phyloP scores from a whole-genome alignment of 2,329 filamentous ascomycete species.

The Passalora sequoiae region DNA sequence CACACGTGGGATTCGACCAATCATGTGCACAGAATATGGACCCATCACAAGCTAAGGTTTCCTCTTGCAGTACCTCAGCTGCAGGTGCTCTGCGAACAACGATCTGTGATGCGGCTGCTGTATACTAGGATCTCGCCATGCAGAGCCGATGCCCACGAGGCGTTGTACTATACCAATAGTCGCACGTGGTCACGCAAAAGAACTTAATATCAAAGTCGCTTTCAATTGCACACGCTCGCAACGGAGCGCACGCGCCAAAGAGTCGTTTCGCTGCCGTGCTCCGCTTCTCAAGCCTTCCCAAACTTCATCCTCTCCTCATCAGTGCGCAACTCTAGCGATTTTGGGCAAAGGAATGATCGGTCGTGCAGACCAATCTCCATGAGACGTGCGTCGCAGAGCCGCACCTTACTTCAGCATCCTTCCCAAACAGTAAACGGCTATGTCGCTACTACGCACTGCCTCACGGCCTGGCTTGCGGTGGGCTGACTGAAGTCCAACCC shows the following conservation, averaged over 20 bases:
- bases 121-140: slow-evolving; percentile 16
- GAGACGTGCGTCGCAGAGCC: slow-evolving; percentile 12
- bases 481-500: slow-evolving; percentile 15
- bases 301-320: neutral
- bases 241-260: neutral
- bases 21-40: neutral
- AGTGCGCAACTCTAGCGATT: slow-evolving; percentile 13
- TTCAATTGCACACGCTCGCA: slow-evolving; percentile 3
- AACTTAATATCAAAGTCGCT: neutral
- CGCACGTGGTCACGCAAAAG: slow-evolving; percentile 14
- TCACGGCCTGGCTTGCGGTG: slow-evolving; percentile 15
- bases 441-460: too few species aligned
- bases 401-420: slow-evolving; percentile 17
- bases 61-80: slow-evolving; percentile 7
- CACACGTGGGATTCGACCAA: neutral
- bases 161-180: slow-evolving; percentile 20
- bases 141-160: slow-evolving; percentile 18
- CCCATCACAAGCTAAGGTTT: slow-evolving; percentile 1
- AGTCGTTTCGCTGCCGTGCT: slow-evolving; percentile 9
- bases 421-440: too few species aligned
- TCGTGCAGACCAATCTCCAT: slow-evolving; percentile 13
- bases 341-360: slow-evolving; percentile 10
- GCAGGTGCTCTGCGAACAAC: slow-evolving; percentile 15
- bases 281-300: slow-evolving; percentile 2
- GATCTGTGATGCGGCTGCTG: slow-evolving; percentile 9